phyloP scores from a whole-genome alignment of 495 filamentous ascomycete species.

The Clohesyomyces aquaticus region DNA sequence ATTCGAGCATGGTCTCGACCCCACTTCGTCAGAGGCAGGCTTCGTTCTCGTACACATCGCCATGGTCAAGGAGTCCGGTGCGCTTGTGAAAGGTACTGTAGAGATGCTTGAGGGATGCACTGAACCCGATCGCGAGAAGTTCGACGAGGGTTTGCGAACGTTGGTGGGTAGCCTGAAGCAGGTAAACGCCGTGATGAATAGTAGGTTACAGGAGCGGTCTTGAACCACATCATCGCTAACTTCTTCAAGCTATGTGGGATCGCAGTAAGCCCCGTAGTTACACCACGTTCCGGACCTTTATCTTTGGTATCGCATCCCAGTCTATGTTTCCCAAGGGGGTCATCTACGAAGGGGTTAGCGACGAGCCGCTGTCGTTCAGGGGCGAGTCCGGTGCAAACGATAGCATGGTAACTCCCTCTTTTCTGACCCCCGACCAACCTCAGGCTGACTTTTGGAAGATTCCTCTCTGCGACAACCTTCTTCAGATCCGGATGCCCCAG shows the following conservation, averaged over 20 bases:
- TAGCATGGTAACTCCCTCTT: constrained; percentile 60
- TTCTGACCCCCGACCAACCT: constrained; percentile 10
- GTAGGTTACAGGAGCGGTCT: constrained; percentile 47
- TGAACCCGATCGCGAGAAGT: constrained; percentile 54
- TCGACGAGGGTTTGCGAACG: constrained; percentile 66
- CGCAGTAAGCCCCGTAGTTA: constrained; percentile 79
- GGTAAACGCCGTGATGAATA: constrained; percentile 80
- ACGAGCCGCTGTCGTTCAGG: constrained; percentile 73
- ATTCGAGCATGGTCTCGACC: constrained; percentile 85
- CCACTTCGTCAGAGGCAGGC: constrained; percentile 84
- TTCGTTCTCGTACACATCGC: constrained; percentile 65
- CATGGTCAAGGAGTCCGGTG: constrained; percentile 74
- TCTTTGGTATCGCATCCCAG: constrained; percentile 88
- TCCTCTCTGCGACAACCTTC: constrained; percentile 81
- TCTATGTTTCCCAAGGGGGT: constrained; percentile 92
- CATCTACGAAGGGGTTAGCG: constrained; percentile 78
- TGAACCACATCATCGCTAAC: constrained; percentile 9
- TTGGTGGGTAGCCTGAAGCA: constrained; percentile 66
- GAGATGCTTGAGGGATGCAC: constrained; percentile 65
- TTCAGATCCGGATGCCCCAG: constrained; percentile 76
- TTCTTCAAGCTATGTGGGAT: constrained; percentile 72
- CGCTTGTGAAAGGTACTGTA: constrained; percentile 69
- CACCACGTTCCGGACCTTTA: constrained; percentile 86
- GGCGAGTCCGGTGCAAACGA: constrained; percentile 92
- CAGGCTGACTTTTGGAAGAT: constrained; percentile 55